Evolutionary conservation across 495 filamentous ascomycete genomes (phyloP).

Genomic region (Penicillium psychrofluorescens): DNA sequence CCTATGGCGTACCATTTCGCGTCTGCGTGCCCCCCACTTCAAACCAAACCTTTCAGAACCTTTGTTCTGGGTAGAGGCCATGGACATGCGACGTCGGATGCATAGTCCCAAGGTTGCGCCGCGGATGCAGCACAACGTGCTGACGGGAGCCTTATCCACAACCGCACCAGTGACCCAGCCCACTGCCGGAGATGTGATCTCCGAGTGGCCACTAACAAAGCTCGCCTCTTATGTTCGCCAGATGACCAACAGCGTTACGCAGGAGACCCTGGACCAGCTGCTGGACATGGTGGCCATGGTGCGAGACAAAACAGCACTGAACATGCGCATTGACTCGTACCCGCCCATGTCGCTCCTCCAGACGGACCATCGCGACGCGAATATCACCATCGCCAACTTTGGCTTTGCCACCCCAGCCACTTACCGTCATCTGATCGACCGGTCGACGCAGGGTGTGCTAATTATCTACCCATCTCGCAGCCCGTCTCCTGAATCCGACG

Average conservation of each 20-base stretch:
- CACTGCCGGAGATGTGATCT: slow-evolving; percentile 25
- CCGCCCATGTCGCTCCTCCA: slow-evolving; percentile 15
- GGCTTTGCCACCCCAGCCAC: slow-evolving; percentile 14
- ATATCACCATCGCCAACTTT: slow-evolving; percentile 12
- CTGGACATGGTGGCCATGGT: slow-evolving; percentile 24
- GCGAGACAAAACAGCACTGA: slow-evolving; percentile 28
- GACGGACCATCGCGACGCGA: slow-evolving; percentile 19
- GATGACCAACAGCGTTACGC: slow-evolving; percentile 26
- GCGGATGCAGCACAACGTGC: slow-evolving; percentile 29
- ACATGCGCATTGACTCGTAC: slow-evolving; percentile 9
- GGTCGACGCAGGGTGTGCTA: slow-evolving; percentile 6
- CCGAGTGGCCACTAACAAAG: slow-evolving; percentile 23
- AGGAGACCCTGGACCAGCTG: slow-evolving; percentile 16
- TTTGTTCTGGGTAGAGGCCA: slow-evolving; percentile 24
- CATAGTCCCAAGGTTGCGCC: slow-evolving; percentile 17
- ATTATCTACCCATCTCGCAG: slow-evolving; percentile 15
- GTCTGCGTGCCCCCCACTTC: slow-evolving; percentile 25
- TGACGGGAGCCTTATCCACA: slow-evolving; percentile 17
- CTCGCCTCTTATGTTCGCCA: slow-evolving; percentile 31
- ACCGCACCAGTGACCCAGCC: background rate
- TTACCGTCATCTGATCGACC: slow-evolving; percentile 14
- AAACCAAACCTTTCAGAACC: slow-evolving; percentile 14
- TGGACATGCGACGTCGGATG: slow-evolving; percentile 33
- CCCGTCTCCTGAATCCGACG: slow-evolving; percentile 16
- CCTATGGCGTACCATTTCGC: slow-evolving; percentile 25